Evolutionary conservation across 768 basidiomycete genomes (phyloP).

Genomic region (Trametes cinnabarina): DNA sequence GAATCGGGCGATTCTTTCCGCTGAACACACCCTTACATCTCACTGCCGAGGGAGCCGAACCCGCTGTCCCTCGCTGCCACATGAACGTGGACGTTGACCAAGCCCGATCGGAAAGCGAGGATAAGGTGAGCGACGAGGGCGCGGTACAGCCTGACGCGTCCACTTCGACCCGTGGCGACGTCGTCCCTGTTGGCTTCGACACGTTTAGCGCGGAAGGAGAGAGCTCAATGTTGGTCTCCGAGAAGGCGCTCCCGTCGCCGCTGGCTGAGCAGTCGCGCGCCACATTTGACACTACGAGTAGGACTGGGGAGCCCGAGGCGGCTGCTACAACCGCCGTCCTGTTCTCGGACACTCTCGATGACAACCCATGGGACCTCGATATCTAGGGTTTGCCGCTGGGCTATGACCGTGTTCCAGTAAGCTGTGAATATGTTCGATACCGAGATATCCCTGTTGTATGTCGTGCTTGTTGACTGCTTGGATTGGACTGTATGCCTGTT

Average conservation of each 20-base stretch:
- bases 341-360: not conserved
- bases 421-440: not conserved
- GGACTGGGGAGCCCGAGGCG: not conserved
- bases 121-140: too few species aligned
- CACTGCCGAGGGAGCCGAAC: too few species aligned
- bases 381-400: not conserved
- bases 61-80: too few species aligned
- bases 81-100: too few species aligned
- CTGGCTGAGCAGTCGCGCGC: not conserved
- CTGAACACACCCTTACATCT: too few species aligned
- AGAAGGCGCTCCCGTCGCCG: not conserved
- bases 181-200: not conserved
- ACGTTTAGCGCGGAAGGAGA: not conserved
- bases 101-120: too few species aligned
- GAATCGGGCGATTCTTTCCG: too few species aligned
- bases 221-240: not conserved
- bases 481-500: not conserved
- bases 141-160: too few species aligned
- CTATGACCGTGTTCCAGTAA: too few species aligned
- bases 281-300: too few species aligned
- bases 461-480: not conserved
- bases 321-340: not conserved
- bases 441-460: not conserved
- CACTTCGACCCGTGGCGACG: too few species aligned
- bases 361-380: constrained; percentile 1